Conservation (phyloP, 768 basidiomycete species). For the Phlegmacium glaucopus region DNA sequence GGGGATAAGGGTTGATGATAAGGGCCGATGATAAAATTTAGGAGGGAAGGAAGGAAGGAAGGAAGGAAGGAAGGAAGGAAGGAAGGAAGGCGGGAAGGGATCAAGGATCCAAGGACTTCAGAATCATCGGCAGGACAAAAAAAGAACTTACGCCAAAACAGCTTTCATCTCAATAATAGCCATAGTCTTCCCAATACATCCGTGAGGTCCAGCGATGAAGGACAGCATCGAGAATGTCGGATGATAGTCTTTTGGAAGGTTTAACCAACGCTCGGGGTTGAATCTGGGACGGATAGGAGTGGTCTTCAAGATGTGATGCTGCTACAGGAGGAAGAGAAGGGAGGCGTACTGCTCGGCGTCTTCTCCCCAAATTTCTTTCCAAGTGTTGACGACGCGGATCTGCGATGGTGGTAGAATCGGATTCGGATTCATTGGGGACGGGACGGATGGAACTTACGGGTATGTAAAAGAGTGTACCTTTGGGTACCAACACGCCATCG, state of each 20-base stretch:
- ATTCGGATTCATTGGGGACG: neutral
- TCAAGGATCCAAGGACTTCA: too few species aligned
- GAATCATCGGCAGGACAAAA: too few species aligned
- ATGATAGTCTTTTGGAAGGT: constrained; percentile 33
- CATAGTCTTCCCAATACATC: constrained; percentile 48
- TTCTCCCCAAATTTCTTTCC: constrained; percentile 46
- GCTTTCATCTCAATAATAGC: constrained; percentile 47
- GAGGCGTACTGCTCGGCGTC: constrained; percentile 43
- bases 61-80: constrained; percentile 19
- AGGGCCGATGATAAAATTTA: neutral
- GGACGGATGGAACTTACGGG: constrained; percentile 21
- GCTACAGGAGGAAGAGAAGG: neutral
- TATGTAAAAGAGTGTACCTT: constrained; percentile 40
- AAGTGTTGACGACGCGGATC: constrained; percentile 50
- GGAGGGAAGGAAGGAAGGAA: constrained; percentile 12
- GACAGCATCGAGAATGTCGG: constrained; percentile 35
- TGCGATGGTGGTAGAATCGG: constrained; percentile 11
- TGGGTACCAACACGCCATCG: constrained; percentile 39
- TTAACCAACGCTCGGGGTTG: constrained; percentile 44
- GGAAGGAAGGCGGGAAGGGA: neutral
- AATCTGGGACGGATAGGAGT: constrained; percentile 27
- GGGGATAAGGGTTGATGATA: neutral
- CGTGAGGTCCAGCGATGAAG: constrained; percentile 44
- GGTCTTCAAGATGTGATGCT: neutral
- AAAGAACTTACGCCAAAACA: constrained; percentile 32